phyloP scores from a whole-genome alignment of 331 rosid species.

The Pyrus hybrid region DNA sequence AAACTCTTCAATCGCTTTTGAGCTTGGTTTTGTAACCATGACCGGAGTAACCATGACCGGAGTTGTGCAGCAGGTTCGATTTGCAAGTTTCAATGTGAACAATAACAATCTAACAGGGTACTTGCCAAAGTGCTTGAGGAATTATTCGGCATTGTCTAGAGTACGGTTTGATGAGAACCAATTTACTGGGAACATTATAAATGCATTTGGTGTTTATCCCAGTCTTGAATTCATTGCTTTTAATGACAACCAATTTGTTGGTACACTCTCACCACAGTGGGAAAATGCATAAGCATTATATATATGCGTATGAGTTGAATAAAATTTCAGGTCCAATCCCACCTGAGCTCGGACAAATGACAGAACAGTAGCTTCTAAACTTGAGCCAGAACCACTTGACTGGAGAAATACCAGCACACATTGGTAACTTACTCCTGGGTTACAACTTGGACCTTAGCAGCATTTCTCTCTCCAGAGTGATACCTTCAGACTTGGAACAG shows the following conservation, averaged over 20 bases:
- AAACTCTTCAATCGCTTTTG: slow-evolving; percentile 42
- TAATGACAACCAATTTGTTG: slow-evolving; percentile 17
- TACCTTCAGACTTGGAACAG: slow-evolving; percentile 45
- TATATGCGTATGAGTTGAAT: slow-evolving; percentile 30
- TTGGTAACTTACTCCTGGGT: slow-evolving; percentile 43
- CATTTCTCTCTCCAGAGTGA: slow-evolving; percentile 50
- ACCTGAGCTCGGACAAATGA: slow-evolving; percentile 5
- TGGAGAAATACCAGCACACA: slow-evolving; percentile 47
- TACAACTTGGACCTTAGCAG: slow-evolving; percentile 52
- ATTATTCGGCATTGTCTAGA: not conserved
- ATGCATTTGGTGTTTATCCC: slow-evolving; percentile 17
- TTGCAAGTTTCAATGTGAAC: not conserved
- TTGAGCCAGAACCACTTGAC: slow-evolving; percentile 50
- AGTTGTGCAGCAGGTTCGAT: slow-evolving; percentile 1
- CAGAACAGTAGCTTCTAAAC: slow-evolving; percentile 26
- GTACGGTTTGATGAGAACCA: slow-evolving; percentile 13
- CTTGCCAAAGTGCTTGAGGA: slow-evolving; percentile 25
- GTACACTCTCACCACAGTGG: slow-evolving; percentile 9
- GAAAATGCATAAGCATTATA: slow-evolving; percentile 24
- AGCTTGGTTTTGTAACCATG: slow-evolving; percentile 53
- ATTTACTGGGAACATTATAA: slow-evolving; percentile 9
- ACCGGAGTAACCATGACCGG: too few relatives aligned
- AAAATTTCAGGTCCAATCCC: slow-evolving; percentile 35
- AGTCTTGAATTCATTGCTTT: not conserved
- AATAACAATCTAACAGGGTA: slow-evolving; percentile 15